Evolutionary conservation across 345 rosid genomes (phyloP), one percentile per base, ranked within the genome.

Genomic region (Melaleuca alternifolia): DNA sequence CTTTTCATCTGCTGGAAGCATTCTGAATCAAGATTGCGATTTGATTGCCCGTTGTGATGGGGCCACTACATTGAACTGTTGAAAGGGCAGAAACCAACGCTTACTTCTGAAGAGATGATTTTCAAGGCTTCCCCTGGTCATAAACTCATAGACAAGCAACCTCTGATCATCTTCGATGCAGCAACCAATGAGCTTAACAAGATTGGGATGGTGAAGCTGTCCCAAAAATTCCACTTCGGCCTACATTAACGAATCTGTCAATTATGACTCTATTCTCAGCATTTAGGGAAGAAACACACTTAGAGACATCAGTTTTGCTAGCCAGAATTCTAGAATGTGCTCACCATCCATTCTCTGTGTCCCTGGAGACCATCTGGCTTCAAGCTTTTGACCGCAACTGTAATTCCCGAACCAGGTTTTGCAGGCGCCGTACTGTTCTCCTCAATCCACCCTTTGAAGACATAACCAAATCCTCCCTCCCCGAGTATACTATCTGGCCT

Each of bases 121-220:
- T 93, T 97, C 99, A 84, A 97, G 93, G 90, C 99, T 97, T 91
- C 99, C 99, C 8, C 98, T 94, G 83, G 98, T 95, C 99, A 96
- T 94, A 85, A 97, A 97, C 90, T 96, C 99, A 51, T 97, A 97
- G 41, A 94, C 99, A 89, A 97, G 96, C 88, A 97, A 91, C 89
- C 98, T 94, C 71, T 95, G 99, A 84, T 97, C 98, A 86, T 96
- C 99, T 91, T 97, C 99, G 26, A 93, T 91, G 91, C 99, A 97
- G 92, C 93, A 96, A 84, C 98, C 99, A 44, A 96, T 88, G 87
- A 97, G 95, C 89, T 94, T 95, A 88, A 97, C 99, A 62, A 97
- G 95, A 86, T 97, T 97, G 30, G 96, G 89, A 92, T 97, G 99
- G 88, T 96, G 94, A 87, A 97, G 98, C 90, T 97, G 96, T 57